Evolutionary conservation across 164 flowering plant genomes (phyloP).

Genomic region (Santalum album): DNA sequence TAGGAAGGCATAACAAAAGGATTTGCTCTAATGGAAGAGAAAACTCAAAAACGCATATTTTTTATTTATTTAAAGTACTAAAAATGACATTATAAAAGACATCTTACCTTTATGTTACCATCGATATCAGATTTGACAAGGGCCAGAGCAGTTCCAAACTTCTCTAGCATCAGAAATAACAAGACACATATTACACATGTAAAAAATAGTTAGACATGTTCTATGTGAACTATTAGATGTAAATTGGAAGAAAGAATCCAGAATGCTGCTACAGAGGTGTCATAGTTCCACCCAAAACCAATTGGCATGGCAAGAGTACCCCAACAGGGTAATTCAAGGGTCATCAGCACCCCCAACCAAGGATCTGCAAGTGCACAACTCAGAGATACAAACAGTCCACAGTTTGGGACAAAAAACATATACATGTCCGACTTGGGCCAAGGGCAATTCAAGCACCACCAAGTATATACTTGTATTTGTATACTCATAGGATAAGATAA

Average conservation of each 20-base stretch:
- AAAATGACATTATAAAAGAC: not conserved
- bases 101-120: slow-evolving; percentile 72
- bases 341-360: too few relatives aligned
- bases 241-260: too few relatives aligned
- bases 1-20: too few relatives aligned
- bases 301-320: too few relatives aligned
- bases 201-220: not conserved
- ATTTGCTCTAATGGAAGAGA: not conserved
- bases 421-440: too few relatives aligned
- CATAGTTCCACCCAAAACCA: too few relatives aligned
- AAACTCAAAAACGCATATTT: not conserved
- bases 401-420: too few relatives aligned
- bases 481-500: not conserved
- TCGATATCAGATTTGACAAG: slow-evolving; percentile 80
- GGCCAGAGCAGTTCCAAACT: slow-evolving; percentile 86
- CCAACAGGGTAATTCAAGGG: too few relatives aligned
- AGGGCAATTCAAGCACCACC: too few relatives aligned
- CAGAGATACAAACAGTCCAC: not conserved
- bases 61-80: not conserved
- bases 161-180: slow-evolving; percentile 35
- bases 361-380: not conserved
- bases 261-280: too few relatives aligned
- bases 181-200: not conserved
- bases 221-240: not conserved
- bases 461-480: not conserved